These are phyloP conservation scores for Rheum nobile DNA, from an alignment of 148 eudicot species.

Conservation along the genomic window DNA sequence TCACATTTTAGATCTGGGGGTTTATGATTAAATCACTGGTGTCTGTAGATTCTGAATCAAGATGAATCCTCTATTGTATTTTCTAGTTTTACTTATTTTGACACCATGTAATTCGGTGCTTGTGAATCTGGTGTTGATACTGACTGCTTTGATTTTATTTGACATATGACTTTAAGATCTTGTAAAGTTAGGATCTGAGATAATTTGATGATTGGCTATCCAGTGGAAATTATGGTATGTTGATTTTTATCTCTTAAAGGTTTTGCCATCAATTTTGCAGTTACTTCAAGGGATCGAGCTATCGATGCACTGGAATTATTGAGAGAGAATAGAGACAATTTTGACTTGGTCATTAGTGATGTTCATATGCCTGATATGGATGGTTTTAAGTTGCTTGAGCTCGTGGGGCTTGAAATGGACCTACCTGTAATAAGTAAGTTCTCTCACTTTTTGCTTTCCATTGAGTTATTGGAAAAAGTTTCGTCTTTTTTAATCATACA, in stretches of 20 bases:
- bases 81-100: background rate
- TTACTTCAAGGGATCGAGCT: constrained; percentile 53
- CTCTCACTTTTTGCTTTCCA: background rate
- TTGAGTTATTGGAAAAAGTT: background rate
- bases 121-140: background rate
- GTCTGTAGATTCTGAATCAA: background rate
- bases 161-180: background rate
- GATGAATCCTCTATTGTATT: background rate
- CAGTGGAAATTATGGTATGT: background rate
- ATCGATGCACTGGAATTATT: constrained; percentile 52
- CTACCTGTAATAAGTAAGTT: constrained; percentile 83
- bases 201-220: background rate
- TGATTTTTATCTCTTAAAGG: background rate
- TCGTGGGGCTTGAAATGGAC: constrained; percentile 79
- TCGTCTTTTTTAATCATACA: background rate
- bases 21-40: background rate
- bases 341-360: constrained; percentile 22
- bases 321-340: constrained; percentile 35
- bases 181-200: background rate
- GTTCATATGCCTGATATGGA: constrained; percentile 92
- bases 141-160: background rate
- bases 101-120: background rate
- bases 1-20: background rate
- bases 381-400: constrained; percentile 88
- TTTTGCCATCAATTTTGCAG: constrained; percentile 20